phyloP scores from a whole-genome alignment of 257 asterid genomes.

The Echium plantagineum region DNA sequence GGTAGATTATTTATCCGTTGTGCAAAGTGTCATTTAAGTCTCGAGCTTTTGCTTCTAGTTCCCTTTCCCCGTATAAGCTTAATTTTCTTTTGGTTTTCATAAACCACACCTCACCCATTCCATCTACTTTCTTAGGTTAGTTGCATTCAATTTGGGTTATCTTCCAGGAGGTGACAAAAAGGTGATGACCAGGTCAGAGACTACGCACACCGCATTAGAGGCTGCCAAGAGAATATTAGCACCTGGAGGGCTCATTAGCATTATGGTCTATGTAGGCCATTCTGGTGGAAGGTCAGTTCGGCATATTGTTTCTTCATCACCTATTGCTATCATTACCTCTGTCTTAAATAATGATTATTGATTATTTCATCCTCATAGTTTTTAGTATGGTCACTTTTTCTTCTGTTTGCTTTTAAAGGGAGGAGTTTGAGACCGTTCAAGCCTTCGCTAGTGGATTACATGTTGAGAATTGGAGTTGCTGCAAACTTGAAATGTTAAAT shows the following conservation, averaged over 20 bases:
- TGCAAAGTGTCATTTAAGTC: background rate
- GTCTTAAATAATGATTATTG: background rate
- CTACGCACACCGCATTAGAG: slow-evolving; percentile 66
- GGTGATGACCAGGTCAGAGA: slow-evolving; percentile 48
- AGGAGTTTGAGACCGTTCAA: slow-evolving; percentile 64
- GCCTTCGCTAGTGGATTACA: slow-evolving; percentile 52
- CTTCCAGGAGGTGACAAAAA: slow-evolving; percentile 85
- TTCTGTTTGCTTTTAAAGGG: slow-evolving; percentile 33
- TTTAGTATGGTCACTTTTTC: background rate
- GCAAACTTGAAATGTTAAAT: slow-evolving; percentile 70
- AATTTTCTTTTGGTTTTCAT: too few relatives aligned
- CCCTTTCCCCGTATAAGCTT: too few relatives aligned
- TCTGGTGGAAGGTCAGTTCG: slow-evolving; percentile 64
- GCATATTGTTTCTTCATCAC: background rate
- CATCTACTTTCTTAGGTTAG: slow-evolving; percentile 38
- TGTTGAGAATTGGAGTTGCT: slow-evolving; percentile 58
- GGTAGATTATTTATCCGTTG: slow-evolving; percentile 29
- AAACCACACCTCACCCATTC: background rate
- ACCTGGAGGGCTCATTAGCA: slow-evolving; percentile 78
- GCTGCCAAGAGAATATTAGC: slow-evolving; percentile 57
- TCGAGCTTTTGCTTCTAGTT: background rate
- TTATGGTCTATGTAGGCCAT: slow-evolving; percentile 70
- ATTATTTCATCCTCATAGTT: background rate
- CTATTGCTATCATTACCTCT: background rate
- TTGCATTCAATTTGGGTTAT: slow-evolving; percentile 93